Evolutionary conservation across 306 rosid species (phyloP), one percentile per base, ranked within the genome.

Genomic region (Comarum palustre): DNA sequence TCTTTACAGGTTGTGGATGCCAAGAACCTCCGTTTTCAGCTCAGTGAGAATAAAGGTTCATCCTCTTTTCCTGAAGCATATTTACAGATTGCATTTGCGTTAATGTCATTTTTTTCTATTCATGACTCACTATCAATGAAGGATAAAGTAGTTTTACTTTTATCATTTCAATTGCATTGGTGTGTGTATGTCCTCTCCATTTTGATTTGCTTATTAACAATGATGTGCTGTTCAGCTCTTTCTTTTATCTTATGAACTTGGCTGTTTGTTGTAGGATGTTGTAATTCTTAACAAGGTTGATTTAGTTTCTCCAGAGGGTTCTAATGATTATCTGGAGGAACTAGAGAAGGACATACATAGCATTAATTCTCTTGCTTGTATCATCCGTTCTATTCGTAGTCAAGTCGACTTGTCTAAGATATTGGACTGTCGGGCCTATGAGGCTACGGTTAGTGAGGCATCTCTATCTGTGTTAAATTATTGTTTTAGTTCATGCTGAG

Each of bases 201-300:
- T 4, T 57, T 57, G 3, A 25, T 12, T 27, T 27, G 38, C 63
- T 13, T 54, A 58, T 58, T 58, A 25, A 27, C 31, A 17, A 66
- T 20, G 50, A 13, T 38, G 70, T 48, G 3, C 27, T 47, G 72
- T 67, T 29, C 50, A 60, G 45, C 41, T 48, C 65, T 25, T 32
- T 66, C 22, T 25, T 69, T 76, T 50, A 36, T 58, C 84, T 86
- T 76, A 75, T 68, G 20, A 41, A 69, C 55, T 82, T 62, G 79
- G 25, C 81, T 84, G 24, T 75, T 73, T 85, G 75, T 78, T 86
- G 80, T 85, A 91, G 98, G 98, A 91, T 76, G 85, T 87, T 82
- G 76, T 89, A 81, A 86, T 91, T 85, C 97, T 94, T 85, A 94
- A 91, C 87, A 94, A 94, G 90, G 95, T 91, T 83, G 98, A 94